Evolutionary conservation across 257 asterid genomes (phyloP), one percentile per base, ranked within the genome.

Genomic region (Solanum pinnatisectum): DNA sequence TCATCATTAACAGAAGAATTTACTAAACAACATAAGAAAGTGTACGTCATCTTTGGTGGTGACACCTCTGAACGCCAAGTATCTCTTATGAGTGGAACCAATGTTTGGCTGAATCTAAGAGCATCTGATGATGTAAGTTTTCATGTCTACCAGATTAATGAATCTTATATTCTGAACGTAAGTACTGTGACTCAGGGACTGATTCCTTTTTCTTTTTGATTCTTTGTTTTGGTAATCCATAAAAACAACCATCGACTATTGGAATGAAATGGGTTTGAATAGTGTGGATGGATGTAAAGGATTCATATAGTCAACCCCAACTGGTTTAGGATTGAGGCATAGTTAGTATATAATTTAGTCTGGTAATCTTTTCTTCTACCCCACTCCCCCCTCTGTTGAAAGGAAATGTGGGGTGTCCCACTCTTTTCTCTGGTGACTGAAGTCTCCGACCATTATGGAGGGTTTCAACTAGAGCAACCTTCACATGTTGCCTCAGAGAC

Each of bases 81-180:
- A 91, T 96, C 98, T 89, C 96, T 96, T 84, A 96, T 95, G 98
- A 96, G 98, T 87, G 98, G 98, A 93, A 94, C 98, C 59, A 95
- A 95, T 91, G 98, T 95, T 89, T 95, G 98, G 98, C 91, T 95
- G 89, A 95, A 96, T 87, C 94, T 96, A 84, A 96, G 92, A 91
- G 93, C 98, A 90, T 95, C 88, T 90, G 92, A 93, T 88, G 98
- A 96, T 91, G 98, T 96, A 93, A 92, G 98, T 93, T 74, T 87
- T 71, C 39, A n/a, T 10, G 27, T 52, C 83, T 71, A 60, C 81
- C 86, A 74, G 27, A 27, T 33, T 67, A 63, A 32, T 82, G 84
- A 76, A 70, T 71, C 49, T 84, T 83, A 27, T 78, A 78, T 9
- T 79, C 85, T 79, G 85, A 79, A 79, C 25, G 3, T 44, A 79